Conservation (phyloP, 208 protist genomes). For the Polymyxa betae region DNA sequence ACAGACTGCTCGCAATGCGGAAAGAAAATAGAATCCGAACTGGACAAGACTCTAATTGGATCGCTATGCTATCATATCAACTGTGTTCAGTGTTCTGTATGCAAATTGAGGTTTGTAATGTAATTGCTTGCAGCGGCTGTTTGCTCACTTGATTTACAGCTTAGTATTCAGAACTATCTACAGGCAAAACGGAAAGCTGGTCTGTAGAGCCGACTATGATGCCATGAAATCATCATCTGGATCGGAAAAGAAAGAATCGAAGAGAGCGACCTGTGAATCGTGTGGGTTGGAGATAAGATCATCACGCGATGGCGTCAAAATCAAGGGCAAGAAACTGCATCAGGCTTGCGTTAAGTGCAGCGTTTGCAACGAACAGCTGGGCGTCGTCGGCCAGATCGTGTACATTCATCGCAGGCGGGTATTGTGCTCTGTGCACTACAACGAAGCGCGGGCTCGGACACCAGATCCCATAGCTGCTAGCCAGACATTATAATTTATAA, state of each 20-base stretch:
- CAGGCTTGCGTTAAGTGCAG: constrained; percentile 41
- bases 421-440: not conserved
- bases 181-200: constrained; percentile 13
- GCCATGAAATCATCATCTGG: not conserved
- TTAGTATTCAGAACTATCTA: constrained; percentile 23
- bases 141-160: too few species aligned
- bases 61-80: not conserved
- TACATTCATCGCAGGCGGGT: not conserved
- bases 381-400: constrained; percentile 32
- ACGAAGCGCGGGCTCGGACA: too few species aligned
- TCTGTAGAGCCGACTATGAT: not conserved
- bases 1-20: not conserved
- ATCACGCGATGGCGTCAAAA: not conserved
- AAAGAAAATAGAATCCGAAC: not conserved
- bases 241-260: not conserved
- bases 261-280: not conserved
- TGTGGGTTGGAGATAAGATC: not conserved
- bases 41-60: not conserved
- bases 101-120: not conserved
- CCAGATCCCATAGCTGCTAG: too few species aligned
- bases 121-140: not conserved
- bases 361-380: constrained; percentile 45
- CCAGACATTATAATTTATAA: too few species aligned
- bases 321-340: constrained; percentile 39
- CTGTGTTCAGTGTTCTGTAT: not conserved